Evolutionary conservation across 169 alveolate genomes (phyloP).

Genomic region (Plasmodium malariae): DNA sequence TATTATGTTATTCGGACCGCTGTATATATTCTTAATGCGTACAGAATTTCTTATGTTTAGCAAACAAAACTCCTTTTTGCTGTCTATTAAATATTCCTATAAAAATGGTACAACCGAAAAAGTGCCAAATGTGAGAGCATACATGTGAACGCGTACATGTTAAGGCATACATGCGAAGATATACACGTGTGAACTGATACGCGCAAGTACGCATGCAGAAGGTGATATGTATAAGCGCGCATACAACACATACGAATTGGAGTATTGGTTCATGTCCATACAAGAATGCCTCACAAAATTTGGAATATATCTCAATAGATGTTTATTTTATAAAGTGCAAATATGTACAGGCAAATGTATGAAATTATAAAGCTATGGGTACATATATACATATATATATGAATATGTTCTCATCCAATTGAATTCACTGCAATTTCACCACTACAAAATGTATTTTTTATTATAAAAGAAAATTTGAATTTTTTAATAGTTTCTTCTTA

Average conservation of each 20-base stretch:
- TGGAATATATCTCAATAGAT: neutral
- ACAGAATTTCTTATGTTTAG: constrained; percentile 41
- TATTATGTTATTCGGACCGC: constrained; percentile 57
- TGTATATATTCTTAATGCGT: constrained; percentile 33
- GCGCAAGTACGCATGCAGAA: neutral
- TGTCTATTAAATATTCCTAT: constrained; percentile 60
- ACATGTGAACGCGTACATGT: constrained; percentile 10
- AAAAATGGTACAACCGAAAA: constrained; percentile 1
- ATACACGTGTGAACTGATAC: neutral
- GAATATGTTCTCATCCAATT: neutral
- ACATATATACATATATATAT: too few species aligned
- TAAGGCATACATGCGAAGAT: neutral
- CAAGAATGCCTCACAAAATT: neutral
- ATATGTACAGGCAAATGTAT: neutral
- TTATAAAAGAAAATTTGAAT: too few species aligned
- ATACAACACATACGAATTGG: neutral
- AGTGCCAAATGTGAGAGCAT: neutral
- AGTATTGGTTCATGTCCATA: neutral
- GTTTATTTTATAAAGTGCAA: neutral
- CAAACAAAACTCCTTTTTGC: constrained; percentile 34
- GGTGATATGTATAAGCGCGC: neutral
- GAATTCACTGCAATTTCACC: too few species aligned
- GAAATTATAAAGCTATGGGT: neutral
- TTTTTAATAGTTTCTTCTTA: too few species aligned
- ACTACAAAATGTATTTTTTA: too few species aligned